phyloP scores from a whole-genome alignment of 176 grass and related monocot genomes.

The Elaeis guineensis region DNA sequence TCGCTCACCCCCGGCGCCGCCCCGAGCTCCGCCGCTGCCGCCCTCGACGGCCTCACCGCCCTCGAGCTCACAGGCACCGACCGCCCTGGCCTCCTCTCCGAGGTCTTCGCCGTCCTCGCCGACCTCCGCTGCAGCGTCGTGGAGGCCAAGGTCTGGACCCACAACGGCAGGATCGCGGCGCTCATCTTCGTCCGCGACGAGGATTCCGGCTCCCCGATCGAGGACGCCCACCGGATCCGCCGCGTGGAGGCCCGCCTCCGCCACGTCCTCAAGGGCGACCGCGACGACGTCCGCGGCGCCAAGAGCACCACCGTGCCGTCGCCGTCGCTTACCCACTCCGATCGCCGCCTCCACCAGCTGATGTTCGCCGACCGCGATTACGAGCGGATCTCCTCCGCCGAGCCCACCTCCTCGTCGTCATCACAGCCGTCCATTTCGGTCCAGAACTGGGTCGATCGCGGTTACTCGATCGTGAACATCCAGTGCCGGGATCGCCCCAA shows the following conservation, averaged over 20 bases:
- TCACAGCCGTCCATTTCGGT: conserved; percentile 34
- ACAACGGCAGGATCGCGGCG: conserved; percentile 55
- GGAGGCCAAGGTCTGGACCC: conserved; percentile 85
- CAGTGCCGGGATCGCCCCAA: conserved; percentile 76
- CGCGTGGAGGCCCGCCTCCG: conserved; percentile 46
- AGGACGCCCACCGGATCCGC: conserved; percentile 33
- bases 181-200: conserved; percentile 60
- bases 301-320: conserved; percentile 26
- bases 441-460: conserved; percentile 59
- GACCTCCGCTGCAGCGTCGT: conserved; percentile 54
- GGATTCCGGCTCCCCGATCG: conserved; percentile 40
- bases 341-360: conserved; percentile 86
- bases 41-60: conserved; percentile 20
- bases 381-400: conserved; percentile 8
- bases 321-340: conserved; percentile 26
- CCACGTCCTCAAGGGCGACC: conserved; percentile 48
- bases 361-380: conserved; percentile 52
- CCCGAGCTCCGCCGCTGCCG: conserved; percentile 10
- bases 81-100: conserved; percentile 75
- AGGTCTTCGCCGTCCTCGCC: conserved; percentile 81
- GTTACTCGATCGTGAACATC: conserved; percentile 78
- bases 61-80: conserved; percentile 77
- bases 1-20: conserved; percentile 30
- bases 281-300: conserved; percentile 40
- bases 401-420: neutral